phyloP scores from a whole-genome alignment of 805 yeast genomes.

The Candida tibetensis region DNA sequence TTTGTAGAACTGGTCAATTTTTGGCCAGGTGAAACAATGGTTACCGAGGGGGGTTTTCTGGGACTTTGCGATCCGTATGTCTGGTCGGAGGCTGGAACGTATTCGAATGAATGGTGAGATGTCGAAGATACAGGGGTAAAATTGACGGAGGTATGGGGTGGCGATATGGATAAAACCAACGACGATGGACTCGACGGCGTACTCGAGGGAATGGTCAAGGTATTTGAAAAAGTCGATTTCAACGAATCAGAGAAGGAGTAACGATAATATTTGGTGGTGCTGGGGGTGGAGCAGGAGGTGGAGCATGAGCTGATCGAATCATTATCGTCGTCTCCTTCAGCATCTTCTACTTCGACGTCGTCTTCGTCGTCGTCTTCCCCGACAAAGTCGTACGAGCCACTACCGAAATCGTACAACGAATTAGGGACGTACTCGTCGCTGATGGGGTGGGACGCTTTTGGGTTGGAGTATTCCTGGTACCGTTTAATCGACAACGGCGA shows the following conservation, averaged over 20 bases:
- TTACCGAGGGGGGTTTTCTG: too few species aligned
- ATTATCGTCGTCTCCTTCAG: conserved; percentile 3
- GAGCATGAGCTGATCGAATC: conserved; percentile 7
- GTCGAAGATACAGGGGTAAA: not conserved
- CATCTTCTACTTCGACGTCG: not conserved
- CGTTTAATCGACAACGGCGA: conserved; percentile 3
- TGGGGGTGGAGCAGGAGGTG: not conserved
- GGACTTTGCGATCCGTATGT: too few species aligned
- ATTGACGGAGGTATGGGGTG: conserved; percentile 1
- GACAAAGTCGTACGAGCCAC: conserved; percentile 1
- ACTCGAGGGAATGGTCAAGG: conserved; percentile 1
- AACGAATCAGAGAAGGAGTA: not conserved
- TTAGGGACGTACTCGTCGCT: conserved; percentile 8
- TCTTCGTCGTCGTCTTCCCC: conserved; percentile 4
- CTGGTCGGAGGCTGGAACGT: conserved; percentile 1
- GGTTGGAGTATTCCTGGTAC: conserved; percentile 2
- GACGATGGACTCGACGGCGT: conserved; percentile 8
- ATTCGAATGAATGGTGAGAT: conserved; percentile 1
- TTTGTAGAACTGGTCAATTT: conserved; percentile 1
- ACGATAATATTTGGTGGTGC: not conserved
- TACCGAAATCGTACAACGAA: not conserved
- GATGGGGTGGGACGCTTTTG: conserved; percentile 2
- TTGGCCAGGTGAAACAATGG: too few species aligned
- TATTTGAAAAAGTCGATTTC: not conserved
- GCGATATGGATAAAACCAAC: conserved; percentile 2